These are phyloP conservation scores for Aspergillus sp. DNA, from an alignment of 2,329 filamentous ascomycete species.

Conservation along the genomic window DNA sequence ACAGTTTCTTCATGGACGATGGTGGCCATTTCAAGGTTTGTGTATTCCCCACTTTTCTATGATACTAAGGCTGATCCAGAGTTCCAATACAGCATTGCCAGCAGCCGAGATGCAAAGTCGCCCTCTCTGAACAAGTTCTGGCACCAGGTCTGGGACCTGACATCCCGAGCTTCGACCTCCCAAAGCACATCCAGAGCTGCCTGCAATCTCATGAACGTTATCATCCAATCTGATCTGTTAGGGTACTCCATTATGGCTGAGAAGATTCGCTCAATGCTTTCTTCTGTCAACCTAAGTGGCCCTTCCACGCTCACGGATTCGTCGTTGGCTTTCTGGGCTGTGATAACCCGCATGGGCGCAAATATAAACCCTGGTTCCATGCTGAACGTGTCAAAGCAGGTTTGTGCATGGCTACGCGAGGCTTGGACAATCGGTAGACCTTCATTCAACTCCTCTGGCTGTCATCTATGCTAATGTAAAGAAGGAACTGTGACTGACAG, in stretches of 20 bases:
- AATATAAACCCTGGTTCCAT: slow-evolving; percentile 62
- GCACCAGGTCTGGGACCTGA: slow-evolving; percentile 69
- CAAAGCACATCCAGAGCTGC: slow-evolving; percentile 68
- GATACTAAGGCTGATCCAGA: slow-evolving; percentile 5
- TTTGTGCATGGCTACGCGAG: slow-evolving; percentile 74
- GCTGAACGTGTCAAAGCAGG: slow-evolving; percentile 60
- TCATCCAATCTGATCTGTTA: slow-evolving; percentile 62
- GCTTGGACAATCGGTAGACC: slow-evolving; percentile 70
- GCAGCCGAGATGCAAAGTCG: slow-evolving; percentile 29
- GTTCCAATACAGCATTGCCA: slow-evolving; percentile 24
- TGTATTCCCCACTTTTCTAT: slow-evolving; percentile 4
- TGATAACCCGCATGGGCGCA: slow-evolving; percentile 60
- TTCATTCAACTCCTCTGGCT: background rate
- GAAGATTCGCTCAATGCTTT: slow-evolving; percentile 64
- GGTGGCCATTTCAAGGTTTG: slow-evolving; percentile 71
- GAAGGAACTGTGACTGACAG: slow-evolving; percentile 55
- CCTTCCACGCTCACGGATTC: slow-evolving; percentile 74
- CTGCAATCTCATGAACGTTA: slow-evolving; percentile 62
- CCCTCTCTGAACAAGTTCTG: slow-evolving; percentile 49
- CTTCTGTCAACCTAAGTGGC: slow-evolving; percentile 72
- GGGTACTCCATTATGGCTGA: slow-evolving; percentile 61
- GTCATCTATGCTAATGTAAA: slow-evolving; percentile 1
- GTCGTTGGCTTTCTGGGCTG: slow-evolving; percentile 64
- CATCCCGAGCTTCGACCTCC: slow-evolving; percentile 63
- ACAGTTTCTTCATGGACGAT: slow-evolving; percentile 72